phyloP scores from a whole-genome alignment of 306 rosid species.

The Sindora glabra region DNA sequence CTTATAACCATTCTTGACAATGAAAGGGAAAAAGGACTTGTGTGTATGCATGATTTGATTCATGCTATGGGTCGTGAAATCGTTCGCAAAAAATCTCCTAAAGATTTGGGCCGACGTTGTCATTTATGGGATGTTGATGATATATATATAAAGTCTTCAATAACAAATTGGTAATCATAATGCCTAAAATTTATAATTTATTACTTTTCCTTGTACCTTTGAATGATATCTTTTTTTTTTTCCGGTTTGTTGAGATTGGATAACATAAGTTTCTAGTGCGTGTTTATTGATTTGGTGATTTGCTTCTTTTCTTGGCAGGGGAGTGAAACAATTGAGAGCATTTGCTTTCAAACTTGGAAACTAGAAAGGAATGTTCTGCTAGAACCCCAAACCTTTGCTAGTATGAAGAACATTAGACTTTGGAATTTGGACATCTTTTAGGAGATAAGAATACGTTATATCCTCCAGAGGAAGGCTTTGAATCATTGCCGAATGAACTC shows the following conservation, averaged over 20 bases:
- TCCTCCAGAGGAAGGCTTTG: not conserved
- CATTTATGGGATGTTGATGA: not conserved
- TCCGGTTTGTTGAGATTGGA: too few relatives aligned
- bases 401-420: conserved; percentile 6
- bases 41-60: not conserved
- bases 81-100: not conserved
- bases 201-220: too few relatives aligned
- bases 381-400: not conserved
- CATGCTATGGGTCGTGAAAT: not conserved
- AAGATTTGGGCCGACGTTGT: not conserved
- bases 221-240: too few relatives aligned
- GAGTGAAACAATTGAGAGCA: not conserved
- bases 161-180: not conserved
- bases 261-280: not conserved
- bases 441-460: not conserved
- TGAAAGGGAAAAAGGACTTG: not conserved
- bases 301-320: not conserved
- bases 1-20: not conserved
- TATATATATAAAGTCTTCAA: too few relatives aligned
- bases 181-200: not conserved
- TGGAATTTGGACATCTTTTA: not conserved
- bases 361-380: not conserved
- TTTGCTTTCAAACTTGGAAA: not conserved
- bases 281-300: not conserved
- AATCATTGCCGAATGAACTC: not conserved